Conservation (phyloP, 2,329 filamentous ascomycete species). For the Fusarium equiseti region DNA sequence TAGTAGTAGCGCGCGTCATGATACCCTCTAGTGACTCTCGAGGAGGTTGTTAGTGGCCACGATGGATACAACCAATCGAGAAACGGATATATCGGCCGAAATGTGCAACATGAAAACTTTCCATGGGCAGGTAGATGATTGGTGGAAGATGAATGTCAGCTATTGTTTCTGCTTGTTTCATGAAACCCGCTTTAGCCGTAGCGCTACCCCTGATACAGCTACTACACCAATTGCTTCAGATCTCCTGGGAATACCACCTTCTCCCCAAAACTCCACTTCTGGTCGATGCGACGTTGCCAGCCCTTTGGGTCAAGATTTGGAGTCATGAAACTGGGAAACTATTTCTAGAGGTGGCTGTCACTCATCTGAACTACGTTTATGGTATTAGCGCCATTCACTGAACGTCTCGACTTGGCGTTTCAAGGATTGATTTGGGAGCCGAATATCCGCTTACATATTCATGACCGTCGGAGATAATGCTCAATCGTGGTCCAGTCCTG, state of each 20-base stretch:
- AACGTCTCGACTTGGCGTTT: constrained; percentile 34
- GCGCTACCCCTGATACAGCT: not conserved
- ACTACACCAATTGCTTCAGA: constrained; percentile 13
- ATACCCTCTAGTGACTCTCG: not conserved
- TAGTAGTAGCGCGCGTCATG: not conserved
- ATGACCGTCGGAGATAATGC: not conserved
- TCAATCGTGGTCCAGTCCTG: not conserved
- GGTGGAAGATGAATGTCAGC: constrained; percentile 4
- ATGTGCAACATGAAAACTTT: not conserved
- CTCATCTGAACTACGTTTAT: constrained; percentile 6
- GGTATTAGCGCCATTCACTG: constrained; percentile 5
- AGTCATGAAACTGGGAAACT: not conserved
- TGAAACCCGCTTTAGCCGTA: constrained; percentile 9
- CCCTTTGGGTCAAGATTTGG: not conserved
- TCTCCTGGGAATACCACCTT: constrained; percentile 9
- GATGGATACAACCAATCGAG: not conserved
- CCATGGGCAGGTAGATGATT: not conserved
- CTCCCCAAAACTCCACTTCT: constrained; percentile 4
- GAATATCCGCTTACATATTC: constrained; percentile 11
- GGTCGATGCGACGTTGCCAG: not conserved
- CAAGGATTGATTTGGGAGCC: not conserved
- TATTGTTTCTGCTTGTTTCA: constrained; percentile 21
- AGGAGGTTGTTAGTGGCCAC: not conserved
- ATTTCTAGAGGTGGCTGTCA: not conserved
- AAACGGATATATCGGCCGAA: not conserved